A percentile compares a stretch with the other conserved stretches of the same genome.
Evolutionary conservation across 345 rosid genomes (phyloP).

Genomic region (Abelmoschus esculentus): DNA sequence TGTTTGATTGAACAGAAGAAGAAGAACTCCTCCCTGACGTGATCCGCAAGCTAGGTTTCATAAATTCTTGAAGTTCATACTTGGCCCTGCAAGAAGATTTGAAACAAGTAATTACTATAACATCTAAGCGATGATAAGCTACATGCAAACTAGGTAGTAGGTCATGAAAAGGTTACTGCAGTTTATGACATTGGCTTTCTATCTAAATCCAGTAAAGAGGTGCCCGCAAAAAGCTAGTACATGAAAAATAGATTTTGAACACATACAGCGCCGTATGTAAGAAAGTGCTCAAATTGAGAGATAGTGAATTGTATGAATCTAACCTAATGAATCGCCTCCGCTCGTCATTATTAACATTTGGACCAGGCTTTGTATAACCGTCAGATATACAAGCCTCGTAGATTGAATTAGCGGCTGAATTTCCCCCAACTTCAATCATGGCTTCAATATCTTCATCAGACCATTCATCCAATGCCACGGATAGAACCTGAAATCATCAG

Average conservation of each 20-base stretch:
- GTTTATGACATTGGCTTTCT: background rate
- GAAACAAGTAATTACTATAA: slow-evolving; percentile 15
- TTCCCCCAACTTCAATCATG: slow-evolving; percentile 96
- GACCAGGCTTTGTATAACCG: slow-evolving; percentile 69
- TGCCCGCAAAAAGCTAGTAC: background rate
- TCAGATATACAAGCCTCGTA: slow-evolving; percentile 88
- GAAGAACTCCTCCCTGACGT: slow-evolving; percentile 40
- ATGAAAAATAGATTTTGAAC: background rate
- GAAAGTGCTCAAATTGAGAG: background rate
- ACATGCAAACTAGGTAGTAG: background rate
- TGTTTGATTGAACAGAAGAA: slow-evolving; percentile 42
- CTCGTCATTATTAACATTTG: slow-evolving; percentile 66
- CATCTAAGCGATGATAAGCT: slow-evolving; percentile 11
- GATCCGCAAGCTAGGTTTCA: slow-evolving; percentile 91
- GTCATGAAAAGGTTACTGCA: background rate
- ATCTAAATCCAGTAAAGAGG: background rate
- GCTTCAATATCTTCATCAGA: slow-evolving; percentile 83
- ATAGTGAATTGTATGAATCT: slow-evolving; percentile 1
- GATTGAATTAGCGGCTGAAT: slow-evolving; percentile 77
- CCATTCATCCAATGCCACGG: slow-evolving; percentile 98
- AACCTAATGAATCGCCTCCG: slow-evolving; percentile 83
- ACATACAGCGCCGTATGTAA: background rate
- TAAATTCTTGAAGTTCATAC: slow-evolving; percentile 92
- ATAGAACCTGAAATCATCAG: slow-evolving; percentile 55
- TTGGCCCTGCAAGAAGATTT: slow-evolving; percentile 55